Evolutionary conservation across 495 filamentous ascomycete genomes (phyloP).

Genomic region (Acidomyces sp.): DNA sequence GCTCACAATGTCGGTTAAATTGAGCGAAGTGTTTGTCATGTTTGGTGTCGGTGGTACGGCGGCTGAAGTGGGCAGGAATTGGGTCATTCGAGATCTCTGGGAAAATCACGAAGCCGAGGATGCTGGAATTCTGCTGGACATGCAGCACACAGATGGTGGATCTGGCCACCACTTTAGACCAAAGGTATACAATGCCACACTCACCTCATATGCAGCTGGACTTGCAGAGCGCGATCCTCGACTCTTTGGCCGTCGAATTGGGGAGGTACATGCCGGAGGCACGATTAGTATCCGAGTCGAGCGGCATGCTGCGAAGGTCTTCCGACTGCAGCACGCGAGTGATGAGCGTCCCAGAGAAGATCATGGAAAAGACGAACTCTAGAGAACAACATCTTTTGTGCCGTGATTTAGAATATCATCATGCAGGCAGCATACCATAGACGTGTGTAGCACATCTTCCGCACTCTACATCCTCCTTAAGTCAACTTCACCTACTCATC

Average conservation of each 20-base stretch:
- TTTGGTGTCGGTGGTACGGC: conserved; percentile 23
- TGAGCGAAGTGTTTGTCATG: conserved; percentile 43
- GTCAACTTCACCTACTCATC: too few relatives aligned
- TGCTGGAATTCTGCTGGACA: neutral
- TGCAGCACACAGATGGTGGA: neutral
- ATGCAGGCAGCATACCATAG: too few relatives aligned
- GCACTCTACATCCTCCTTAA: too few relatives aligned
- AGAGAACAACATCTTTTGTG: neutral
- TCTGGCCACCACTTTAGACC: too few relatives aligned
- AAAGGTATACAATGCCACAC: conserved; percentile 9
- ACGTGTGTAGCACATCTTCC: too few relatives aligned
- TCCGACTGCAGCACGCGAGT: neutral
- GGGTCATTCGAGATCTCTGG: conserved; percentile 48
- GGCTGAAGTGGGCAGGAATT: conserved; percentile 28
- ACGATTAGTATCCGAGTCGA: neutral
- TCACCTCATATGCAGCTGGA: conserved; percentile 3
- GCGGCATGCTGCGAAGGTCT: neutral
- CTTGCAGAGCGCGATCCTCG: conserved; percentile 4
- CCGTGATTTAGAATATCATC: neutral
- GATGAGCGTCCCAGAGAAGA: neutral
- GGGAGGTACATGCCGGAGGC: neutral
- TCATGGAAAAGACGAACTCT: neutral
- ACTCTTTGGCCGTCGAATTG: conserved; percentile 3
- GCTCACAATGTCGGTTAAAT: conserved; percentile 37
- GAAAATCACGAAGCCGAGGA: conserved; percentile 24